Evolutionary conservation across 2,329 filamentous ascomycete genomes (phyloP).

Genomic region (Cordyceps militaris): DNA sequence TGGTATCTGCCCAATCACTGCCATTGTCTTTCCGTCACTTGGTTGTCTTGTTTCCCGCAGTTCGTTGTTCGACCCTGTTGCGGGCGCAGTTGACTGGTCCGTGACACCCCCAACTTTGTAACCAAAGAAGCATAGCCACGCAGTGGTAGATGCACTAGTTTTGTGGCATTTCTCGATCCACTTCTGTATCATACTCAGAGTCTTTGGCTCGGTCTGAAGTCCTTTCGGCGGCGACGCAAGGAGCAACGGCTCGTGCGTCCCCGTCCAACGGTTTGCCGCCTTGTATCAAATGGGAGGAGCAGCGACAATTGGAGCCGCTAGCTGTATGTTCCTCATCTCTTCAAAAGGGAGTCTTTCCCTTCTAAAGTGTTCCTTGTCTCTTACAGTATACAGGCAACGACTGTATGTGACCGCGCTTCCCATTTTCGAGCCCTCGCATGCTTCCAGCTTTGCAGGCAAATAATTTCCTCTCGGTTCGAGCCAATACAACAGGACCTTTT

Average conservation of each 20-base stretch:
- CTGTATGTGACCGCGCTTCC: background rate
- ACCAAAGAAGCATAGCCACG: constrained; percentile 5
- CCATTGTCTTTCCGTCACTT: background rate
- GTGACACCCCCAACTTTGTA: constrained; percentile 9
- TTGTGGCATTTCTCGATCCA: constrained; percentile 2
- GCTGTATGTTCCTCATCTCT: background rate
- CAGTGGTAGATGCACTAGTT: constrained; percentile 6
- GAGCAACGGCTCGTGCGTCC: constrained; percentile 6
- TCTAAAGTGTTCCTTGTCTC: background rate
- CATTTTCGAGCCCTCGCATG: background rate
- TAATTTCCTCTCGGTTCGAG: background rate
- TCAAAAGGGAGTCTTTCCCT: constrained; percentile 1
- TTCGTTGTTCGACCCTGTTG: constrained; percentile 9
- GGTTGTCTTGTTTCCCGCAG: constrained; percentile 1
- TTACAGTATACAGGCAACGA: background rate
- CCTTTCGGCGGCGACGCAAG: background rate
- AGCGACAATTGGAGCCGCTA: background rate
- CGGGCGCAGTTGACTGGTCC: constrained; percentile 13
- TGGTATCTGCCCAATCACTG: background rate
- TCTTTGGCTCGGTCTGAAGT: background rate
- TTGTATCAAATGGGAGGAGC: background rate
- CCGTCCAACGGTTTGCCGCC: background rate
- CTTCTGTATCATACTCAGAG: background rate
- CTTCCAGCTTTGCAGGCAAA: background rate
- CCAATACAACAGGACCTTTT: no score